Percentiles rank a stretch among this genome's conserved stretches.
phyloP scores from a whole-genome alignment of 2,329 filamentous ascomycete genomes.

The Colletotrichum sp. region DNA sequence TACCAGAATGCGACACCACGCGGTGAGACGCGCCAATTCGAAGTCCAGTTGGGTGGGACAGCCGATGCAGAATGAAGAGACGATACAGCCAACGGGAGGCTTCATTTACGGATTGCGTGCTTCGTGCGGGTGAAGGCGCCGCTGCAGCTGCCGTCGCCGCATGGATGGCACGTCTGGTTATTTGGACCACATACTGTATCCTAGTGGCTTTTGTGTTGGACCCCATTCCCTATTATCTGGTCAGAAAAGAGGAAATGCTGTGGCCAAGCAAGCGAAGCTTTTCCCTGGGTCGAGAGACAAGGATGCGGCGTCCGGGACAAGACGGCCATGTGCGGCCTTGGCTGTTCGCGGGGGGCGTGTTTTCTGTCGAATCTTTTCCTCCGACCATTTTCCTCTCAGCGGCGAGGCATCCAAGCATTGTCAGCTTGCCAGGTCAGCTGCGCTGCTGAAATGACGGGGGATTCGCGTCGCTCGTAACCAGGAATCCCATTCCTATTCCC shows the following conservation, averaged over 20 bases:
- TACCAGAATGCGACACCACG: not conserved
- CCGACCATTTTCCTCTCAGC: not conserved
- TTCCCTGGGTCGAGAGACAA: not conserved
- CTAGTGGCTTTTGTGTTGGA: not conserved
- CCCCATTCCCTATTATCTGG: not conserved
- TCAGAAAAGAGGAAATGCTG: not conserved
- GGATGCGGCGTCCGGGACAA: slow-evolving; percentile 1
- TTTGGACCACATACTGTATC: not conserved
- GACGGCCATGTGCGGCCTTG: not conserved
- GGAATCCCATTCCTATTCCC: not conserved
- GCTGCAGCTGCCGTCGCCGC: slow-evolving; percentile 4
- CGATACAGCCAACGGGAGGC: not conserved
- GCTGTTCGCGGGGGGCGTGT: not conserved
- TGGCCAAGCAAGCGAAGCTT: slow-evolving; percentile 18
- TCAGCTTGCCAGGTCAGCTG: not conserved
- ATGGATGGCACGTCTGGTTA: not conserved
- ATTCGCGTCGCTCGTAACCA: not conserved
- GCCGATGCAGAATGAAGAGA: not conserved
- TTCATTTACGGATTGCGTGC: not conserved
- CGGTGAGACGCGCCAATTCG: not conserved
- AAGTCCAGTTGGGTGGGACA: not conserved
- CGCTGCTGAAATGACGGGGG: not conserved
- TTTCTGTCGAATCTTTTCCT: not conserved
- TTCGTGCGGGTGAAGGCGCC: slow-evolving; percentile 14
- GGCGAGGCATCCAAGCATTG: not conserved